A percentile compares a stretch with the other conserved stretches of the same genome.
Conservation (phyloP, 805 yeast genomes). For the Wickerhamomyces pijperi region DNA sequence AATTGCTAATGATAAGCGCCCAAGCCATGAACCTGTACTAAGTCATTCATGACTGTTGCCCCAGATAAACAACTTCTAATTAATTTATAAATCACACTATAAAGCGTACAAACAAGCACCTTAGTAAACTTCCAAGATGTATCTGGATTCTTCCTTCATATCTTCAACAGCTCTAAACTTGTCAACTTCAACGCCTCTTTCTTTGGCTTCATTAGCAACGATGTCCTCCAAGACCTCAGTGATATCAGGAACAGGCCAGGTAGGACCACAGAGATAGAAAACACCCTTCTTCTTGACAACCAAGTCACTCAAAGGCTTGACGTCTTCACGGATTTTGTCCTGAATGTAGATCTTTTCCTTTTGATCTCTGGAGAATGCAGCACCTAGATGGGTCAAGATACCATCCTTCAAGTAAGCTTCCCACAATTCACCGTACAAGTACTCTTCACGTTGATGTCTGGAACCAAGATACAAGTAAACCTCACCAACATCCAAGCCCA, state of each 20-base stretch:
- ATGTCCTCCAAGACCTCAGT: conserved; percentile 83
- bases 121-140: conserved; percentile 86
- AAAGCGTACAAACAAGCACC: too few species aligned
- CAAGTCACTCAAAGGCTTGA: conserved; percentile 66
- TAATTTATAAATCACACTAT: too few species aligned
- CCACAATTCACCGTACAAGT: conserved; percentile 93
- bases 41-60: too few species aligned
- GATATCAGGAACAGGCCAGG: conserved; percentile 98
- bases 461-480: conserved; percentile 84
- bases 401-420: conserved; percentile 94
- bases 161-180: conserved; percentile 78
- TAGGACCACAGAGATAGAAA: conserved; percentile 95
- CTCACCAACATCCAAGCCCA: conserved; percentile 78
- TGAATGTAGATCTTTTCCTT: conserved; percentile 90
- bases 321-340: conserved; percentile 75
- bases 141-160: conserved; percentile 85
- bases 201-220: conserved; percentile 56
- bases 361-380: conserved; percentile 97
- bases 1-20: too few species aligned
- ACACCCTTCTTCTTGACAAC: conserved; percentile 72
- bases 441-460: conserved; percentile 91
- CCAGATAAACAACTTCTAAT: too few species aligned
- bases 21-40: too few species aligned
- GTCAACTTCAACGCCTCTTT: conserved; percentile 57
- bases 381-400: conserved; percentile 86